Base-by-base conservation (phyloP, 768 basidiomycete species). In the Termitomyces sp. region DNA sequence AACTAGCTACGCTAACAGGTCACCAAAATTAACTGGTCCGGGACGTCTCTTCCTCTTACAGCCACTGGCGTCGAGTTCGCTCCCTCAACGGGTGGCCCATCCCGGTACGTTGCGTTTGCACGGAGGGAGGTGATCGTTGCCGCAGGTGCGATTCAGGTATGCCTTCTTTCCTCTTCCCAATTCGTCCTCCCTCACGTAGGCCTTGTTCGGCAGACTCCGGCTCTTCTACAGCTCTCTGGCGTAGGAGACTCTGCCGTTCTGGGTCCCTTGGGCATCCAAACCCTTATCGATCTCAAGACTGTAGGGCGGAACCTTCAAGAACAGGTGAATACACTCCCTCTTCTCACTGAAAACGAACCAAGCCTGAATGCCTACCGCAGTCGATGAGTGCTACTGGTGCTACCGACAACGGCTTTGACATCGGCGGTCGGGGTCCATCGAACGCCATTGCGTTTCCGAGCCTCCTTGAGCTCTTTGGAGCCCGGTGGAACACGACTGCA, bases 251-350 rank as follows among this genome's bases (percentile, higher is more conserved):
- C 78, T 0, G 65, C 65, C 9, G 46, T 79, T 16, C 76, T 85
- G 1, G 64, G 63, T 0, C 69, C 75, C 4, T 71, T 84, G n/a
- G 80, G 77, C 0, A 82, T 86, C 63, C 66, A 64, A 13, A 74
- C 77, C 5, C 67, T 71, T n/a, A 69, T 83, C 44, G 67, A 80
- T 54, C 69, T 82, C 37, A 74, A 74, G 59, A 76, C 74, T 7
- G 81, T 84, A 4, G 82, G 82, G 6, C 75, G 74, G 65, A 84
- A 85, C 64, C 72, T 85, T 24, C 82, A 83, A 65, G 83, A 84
- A 61, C 81, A 82, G 70, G 76, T 74, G n/a, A 32, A 20, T 2
- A 2, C 46, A 26, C 27, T 44, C 24, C 44, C 7, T 13, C 39
- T 4, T 16, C 24, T 32, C 13, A 1, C 31, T 24, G 5, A 9